phyloP scores from a whole-genome alignment of 257 asterid species.

The Nicotiana paniculata region DNA sequence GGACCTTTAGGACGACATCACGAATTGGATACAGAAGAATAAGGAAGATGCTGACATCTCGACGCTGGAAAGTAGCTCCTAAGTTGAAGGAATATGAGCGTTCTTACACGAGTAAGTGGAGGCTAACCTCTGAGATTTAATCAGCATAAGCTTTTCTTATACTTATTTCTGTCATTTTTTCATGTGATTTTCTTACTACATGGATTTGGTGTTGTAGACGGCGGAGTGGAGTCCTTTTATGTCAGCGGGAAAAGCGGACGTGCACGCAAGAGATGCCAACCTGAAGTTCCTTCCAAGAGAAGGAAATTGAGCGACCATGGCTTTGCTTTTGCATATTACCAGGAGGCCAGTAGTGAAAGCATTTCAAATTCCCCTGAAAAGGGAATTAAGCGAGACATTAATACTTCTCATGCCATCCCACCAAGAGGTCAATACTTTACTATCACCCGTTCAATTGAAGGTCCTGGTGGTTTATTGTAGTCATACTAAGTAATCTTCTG shows the following conservation, averaged over 20 bases:
- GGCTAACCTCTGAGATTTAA: not conserved
- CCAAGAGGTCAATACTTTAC: slow-evolving; percentile 28
- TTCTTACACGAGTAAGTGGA: slow-evolving; percentile 51
- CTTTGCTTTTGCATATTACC: slow-evolving; percentile 44
- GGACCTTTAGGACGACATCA: slow-evolving; percentile 60
- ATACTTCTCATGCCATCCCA: slow-evolving; percentile 5
- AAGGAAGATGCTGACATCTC: slow-evolving; percentile 68
- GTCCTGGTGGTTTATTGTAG: slow-evolving; percentile 1
- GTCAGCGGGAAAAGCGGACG: slow-evolving; percentile 47
- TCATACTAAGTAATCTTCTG: slow-evolving; percentile 13
- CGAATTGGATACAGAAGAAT: slow-evolving; percentile 55
- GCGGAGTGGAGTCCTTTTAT: slow-evolving; percentile 53
- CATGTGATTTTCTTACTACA: not conserved
- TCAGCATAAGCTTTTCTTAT: not conserved
- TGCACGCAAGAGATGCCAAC: slow-evolving; percentile 46
- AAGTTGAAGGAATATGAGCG: slow-evolving; percentile 54
- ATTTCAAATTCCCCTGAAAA: slow-evolving; percentile 55
- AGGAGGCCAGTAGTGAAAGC: slow-evolving; percentile 63
- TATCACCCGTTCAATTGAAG: not conserved
- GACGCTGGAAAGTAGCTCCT: slow-evolving; percentile 70
- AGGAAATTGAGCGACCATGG: slow-evolving; percentile 57
- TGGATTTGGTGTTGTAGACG: slow-evolving; percentile 37
- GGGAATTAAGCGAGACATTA: slow-evolving; percentile 27
- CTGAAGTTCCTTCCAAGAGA: slow-evolving; percentile 52
- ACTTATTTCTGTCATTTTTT: not conserved